Conservation (phyloP, 345 rosid species). For the Populus tremula region DNA sequence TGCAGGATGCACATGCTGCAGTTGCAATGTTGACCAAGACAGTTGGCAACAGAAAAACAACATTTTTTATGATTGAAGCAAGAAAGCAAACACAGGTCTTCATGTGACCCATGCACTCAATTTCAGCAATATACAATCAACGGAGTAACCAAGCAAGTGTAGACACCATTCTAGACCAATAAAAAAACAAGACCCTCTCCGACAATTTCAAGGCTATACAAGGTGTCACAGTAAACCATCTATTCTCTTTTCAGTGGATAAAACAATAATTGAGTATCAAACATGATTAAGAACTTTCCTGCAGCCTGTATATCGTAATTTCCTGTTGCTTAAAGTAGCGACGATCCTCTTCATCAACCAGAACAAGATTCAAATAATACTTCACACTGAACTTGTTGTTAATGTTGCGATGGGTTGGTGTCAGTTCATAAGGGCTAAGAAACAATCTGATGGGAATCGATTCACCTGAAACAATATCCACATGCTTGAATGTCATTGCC, state of each 20-base stretch:
- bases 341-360: conserved; percentile 96
- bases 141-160: neutral
- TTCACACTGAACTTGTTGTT: conserved; percentile 98
- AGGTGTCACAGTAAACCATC: neutral
- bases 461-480: conserved; percentile 57
- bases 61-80: neutral
- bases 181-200: conserved; percentile 1
- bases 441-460: conserved; percentile 95
- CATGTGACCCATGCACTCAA: neutral
- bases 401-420: conserved; percentile 88
- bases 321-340: conserved; percentile 98
- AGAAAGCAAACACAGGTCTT: neutral
- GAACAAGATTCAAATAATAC: conserved; percentile 89
- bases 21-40: neutral
- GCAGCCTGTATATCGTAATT: conserved; percentile 79
- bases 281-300: conserved; percentile 48
- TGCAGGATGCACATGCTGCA: no score
- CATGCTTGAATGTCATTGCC: neutral
- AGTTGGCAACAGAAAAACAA: neutral
- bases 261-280: neutral
- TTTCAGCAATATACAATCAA: neutral
- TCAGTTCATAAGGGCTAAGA: conserved; percentile 88
- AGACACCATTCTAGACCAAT: neutral
- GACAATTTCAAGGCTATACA: neutral
- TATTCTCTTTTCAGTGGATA: neutral